phyloP scores from a whole-genome alignment of 2,329 filamentous ascomycete genomes.

The Fusarium mexicanum region DNA sequence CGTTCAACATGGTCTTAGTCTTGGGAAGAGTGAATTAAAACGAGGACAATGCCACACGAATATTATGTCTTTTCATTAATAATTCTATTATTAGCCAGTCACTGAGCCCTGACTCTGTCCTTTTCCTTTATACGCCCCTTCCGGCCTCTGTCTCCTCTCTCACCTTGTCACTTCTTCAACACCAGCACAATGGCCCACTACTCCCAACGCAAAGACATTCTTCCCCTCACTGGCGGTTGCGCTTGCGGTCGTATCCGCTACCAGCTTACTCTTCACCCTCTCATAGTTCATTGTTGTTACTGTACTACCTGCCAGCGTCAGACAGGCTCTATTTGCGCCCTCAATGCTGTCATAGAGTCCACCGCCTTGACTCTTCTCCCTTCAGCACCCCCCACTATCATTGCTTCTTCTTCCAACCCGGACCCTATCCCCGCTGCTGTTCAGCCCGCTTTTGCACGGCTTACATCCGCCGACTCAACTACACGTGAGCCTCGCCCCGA shows the following conservation, averaged over 20 bases:
- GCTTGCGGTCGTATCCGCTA: conserved; percentile 77
- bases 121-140: neutral
- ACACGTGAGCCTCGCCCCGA: neutral
- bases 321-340: conserved; percentile 51
- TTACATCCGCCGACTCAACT: conserved; percentile 28
- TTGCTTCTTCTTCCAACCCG: conserved; percentile 23
- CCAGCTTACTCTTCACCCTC: conserved; percentile 65
- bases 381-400: conserved; percentile 37
- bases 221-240: conserved; percentile 61
- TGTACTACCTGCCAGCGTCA: conserved; percentile 59
- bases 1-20: neutral
- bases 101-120: neutral
- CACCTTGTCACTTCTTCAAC: neutral
- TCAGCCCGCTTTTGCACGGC: conserved; percentile 33
- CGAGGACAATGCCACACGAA: conserved; percentile 4
- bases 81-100: neutral
- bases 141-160: neutral
- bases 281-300: conserved; percentile 58
- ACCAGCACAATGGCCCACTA: conserved; percentile 35
- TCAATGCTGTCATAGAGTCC: conserved; percentile 56
- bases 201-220: conserved; percentile 37
- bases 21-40: conserved; percentile 6
- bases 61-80: neutral
- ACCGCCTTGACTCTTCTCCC: conserved; percentile 47
- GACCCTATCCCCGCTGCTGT: conserved; percentile 14